Evolutionary conservation across 345 rosid species (phyloP), one percentile per base, ranked within the genome.

Genomic region (Gossypioides kirkii): DNA sequence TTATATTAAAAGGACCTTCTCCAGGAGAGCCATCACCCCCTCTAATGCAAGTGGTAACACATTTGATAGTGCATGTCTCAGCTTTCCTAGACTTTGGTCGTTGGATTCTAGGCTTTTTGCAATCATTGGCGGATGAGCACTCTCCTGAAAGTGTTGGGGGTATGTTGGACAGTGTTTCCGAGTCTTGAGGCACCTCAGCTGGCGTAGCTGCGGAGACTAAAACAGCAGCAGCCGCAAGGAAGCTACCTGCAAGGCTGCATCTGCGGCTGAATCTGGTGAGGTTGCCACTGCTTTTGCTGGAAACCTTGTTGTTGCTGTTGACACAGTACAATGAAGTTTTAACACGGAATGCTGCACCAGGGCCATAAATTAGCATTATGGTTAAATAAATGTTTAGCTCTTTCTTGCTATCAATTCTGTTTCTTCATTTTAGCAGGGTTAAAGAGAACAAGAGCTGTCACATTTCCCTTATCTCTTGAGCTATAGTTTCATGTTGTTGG

Each of bases 21-120:
- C 96, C 90, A 3, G 90, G 94, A 42, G 90, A 84, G n/a, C 92
- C 93, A 0, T 88, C 95, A 3, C 93, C 98, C 7, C 97, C 85
- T 1, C 87, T 87, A 69, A 92, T 87, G 74, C 98, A 94, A 62
- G 97, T 87, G 78, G 81, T 77, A 41, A 94, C 90, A 46, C 97
- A 92, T 81, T 91, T 94, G 32, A 75, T 79, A 5, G 97, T 94
- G 77, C 98, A 94, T 6, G 83, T 77, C 85, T 94, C 98, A 0
- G 97, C 97, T 79, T 89, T 90, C 67, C 88, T 85, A 2, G 97
- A 89, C 76, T 90, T 90, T 7, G 98, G 97, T 20, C 86, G 76
- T 73, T 94, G 97, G 52, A 94, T 90, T 79, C 93, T 89, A 43
- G 90, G 82, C 84, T 86, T 94, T 76, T 80, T 83, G 77, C 97